These are phyloP conservation scores for Aspergillus leporis DNA, from an alignment of 495 filamentous ascomycete genomes.

Conservation along the genomic window DNA sequence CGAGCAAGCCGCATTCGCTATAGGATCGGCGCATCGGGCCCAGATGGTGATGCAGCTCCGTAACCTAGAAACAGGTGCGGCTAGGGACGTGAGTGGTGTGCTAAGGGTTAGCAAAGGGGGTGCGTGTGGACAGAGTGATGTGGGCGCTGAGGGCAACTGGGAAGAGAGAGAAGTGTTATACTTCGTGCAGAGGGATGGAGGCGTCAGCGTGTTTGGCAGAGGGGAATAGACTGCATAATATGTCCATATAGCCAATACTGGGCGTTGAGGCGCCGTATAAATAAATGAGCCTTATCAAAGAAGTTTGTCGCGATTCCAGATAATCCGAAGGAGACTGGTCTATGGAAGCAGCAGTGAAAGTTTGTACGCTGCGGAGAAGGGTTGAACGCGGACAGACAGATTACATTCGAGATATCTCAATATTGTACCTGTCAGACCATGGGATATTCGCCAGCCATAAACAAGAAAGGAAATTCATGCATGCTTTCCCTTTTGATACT, in stretches of 20 bases:
- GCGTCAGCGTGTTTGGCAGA: constrained; percentile 76
- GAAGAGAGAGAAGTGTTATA: constrained; percentile 78
- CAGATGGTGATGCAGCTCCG: constrained; percentile 66
- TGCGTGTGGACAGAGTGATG: constrained; percentile 38
- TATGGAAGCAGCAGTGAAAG: background rate
- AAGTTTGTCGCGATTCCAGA: background rate
- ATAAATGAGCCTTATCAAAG: background rate
- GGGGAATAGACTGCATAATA: constrained; percentile 46
- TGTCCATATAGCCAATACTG: constrained; percentile 6
- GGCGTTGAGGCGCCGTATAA: constrained; percentile 13
- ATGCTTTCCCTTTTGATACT: constrained; percentile 41
- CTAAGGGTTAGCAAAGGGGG: constrained; percentile 69
- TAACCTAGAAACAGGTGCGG: constrained; percentile 77
- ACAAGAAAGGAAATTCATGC: constrained; percentile 49
- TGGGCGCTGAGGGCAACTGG: constrained; percentile 29
- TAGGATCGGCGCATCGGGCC: constrained; percentile 74
- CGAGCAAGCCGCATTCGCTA: constrained; percentile 67
- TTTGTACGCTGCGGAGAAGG: constrained; percentile 9
- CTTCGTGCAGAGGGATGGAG: constrained; percentile 74
- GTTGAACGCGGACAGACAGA: constrained; percentile 31
- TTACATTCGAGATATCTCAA: constrained; percentile 43
- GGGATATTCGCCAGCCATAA: constrained; percentile 49
- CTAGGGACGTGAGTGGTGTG: constrained; percentile 89
- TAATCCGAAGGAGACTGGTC: background rate
- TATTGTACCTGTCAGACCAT: constrained; percentile 44